Evolutionary conservation across 441 rosid genomes (phyloP), one percentile per base, ranked within the genome.

Genomic region (Syzygium syzygioides): DNA sequence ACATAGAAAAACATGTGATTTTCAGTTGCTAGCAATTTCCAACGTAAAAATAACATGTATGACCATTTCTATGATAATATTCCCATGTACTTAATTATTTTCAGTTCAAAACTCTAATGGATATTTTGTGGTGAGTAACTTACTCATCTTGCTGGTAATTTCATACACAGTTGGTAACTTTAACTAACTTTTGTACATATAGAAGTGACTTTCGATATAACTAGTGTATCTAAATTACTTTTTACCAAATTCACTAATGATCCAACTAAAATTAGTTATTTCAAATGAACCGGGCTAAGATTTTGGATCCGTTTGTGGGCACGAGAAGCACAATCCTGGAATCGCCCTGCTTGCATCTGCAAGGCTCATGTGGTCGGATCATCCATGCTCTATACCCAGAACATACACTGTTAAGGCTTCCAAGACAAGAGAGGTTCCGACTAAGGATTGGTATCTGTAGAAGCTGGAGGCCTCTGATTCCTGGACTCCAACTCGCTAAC

Each of bases 401-500:
- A 60, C 30, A 60, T 12, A 28, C 66, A 28, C 66, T 12, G 28
- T 26, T 28, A 34, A 26, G 93, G 87, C 86, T 92, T 92, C 53
- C 89, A 90, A 20, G 89, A 89, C 90, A n/a, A n/a, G 86, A 95
- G 90, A 56, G 96, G 96, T 91, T 93, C 95, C 91, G 90, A 41
- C 23, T 91, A 90, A 87, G 96, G 93, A 80, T 93, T 93, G 7
- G 28, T 54, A 34, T 71, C n/a, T 52, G 34, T 87, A 14, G 90
- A 86, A 85, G 55, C 87, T 4, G 88, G 84, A 45, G 86, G 86
- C 34, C 18, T 90, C 62, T n/a, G 91, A 85, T 55, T 76, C 62
- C 94, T 95, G 2, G 98, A 93, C 91, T 95, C 95, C 90, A 95
- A 86, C 57, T 93, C 93, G 26, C 89, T 32, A 89, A 89, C 86